phyloP scores from a whole-genome alignment of 768 basidiomycete genomes.

The Russula olivacea region DNA sequence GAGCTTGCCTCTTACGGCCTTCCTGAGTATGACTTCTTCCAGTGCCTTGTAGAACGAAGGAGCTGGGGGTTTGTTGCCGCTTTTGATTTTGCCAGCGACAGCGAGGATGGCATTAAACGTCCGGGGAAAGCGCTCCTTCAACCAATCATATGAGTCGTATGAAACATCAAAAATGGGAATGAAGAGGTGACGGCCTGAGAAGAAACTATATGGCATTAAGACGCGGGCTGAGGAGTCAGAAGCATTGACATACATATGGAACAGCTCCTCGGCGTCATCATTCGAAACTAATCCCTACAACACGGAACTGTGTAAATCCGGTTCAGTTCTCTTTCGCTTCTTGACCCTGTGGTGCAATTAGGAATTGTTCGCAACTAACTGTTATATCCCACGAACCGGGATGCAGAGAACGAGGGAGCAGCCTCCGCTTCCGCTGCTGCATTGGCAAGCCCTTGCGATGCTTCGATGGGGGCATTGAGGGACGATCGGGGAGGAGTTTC shows the following conservation, averaged over 20 bases:
- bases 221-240: constrained; percentile 15
- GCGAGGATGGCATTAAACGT: constrained; percentile 92
- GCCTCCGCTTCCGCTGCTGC: constrained; percentile 92
- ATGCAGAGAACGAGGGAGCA: constrained; percentile 57
- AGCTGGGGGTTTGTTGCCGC: constrained; percentile 79
- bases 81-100: constrained; percentile 86
- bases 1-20: constrained; percentile 79
- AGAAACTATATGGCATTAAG: constrained; percentile 57
- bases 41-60: constrained; percentile 86
- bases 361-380: not conserved
- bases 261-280: constrained; percentile 81
- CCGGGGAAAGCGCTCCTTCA: constrained; percentile 92
- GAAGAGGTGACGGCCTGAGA: constrained; percentile 93
- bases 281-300: constrained; percentile 78
- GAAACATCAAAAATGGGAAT: constrained; percentile 90
- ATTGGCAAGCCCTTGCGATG: constrained; percentile 88
- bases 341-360: constrained; percentile 47
- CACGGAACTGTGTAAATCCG: constrained; percentile 34
- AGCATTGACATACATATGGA: constrained; percentile 64
- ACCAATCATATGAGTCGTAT: constrained; percentile 89
- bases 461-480: constrained; percentile 89
- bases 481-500: constrained; percentile 79
- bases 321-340: constrained; percentile 80
- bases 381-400: constrained; percentile 41
- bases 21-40: too few species aligned